Conservation (phyloP, 2,329 filamentous ascomycete species). For the Cadophora sp. region DNA sequence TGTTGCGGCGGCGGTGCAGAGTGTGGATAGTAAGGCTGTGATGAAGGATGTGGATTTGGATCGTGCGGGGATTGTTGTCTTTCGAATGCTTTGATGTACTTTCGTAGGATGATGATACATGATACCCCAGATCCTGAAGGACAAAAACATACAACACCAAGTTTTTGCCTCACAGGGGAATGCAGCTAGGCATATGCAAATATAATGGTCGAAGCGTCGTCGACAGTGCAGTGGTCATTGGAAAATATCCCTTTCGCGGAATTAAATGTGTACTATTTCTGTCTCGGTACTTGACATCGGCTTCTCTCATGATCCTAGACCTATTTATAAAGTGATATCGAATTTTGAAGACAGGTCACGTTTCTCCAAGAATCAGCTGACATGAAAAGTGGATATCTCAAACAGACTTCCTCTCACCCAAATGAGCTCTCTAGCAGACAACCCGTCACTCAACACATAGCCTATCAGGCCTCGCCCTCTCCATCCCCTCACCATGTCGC, state of each 20-base stretch:
- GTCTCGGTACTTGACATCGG: too few relatives aligned
- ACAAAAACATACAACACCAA: too few relatives aligned
- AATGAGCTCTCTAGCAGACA: background rate
- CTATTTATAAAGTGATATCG: too few relatives aligned
- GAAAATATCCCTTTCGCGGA: too few relatives aligned
- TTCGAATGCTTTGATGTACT: conserved; percentile 25
- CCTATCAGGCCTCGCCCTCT: background rate
- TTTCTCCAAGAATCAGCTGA: background rate
- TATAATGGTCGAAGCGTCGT: too few relatives aligned
- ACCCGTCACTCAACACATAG: background rate
- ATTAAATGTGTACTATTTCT: too few relatives aligned
- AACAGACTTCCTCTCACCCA: background rate
- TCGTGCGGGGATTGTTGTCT: conserved; percentile 28
- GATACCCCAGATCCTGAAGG: too few relatives aligned
- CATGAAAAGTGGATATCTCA: conserved; percentile 6
- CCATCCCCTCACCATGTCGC: background rate
- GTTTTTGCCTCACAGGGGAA: too few relatives aligned
- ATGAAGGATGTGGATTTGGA: conserved; percentile 28
- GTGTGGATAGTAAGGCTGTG: conserved; percentile 26
- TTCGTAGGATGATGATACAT: background rate
- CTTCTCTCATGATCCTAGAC: too few relatives aligned
- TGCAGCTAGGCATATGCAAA: too few relatives aligned
- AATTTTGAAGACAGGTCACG: background rate
- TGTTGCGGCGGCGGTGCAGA: conserved; percentile 26
- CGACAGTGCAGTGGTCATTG: too few relatives aligned